Conservation (phyloP, 1,284 basidiomycete genomes). For the Ceratobasidium papillatum region DNA sequence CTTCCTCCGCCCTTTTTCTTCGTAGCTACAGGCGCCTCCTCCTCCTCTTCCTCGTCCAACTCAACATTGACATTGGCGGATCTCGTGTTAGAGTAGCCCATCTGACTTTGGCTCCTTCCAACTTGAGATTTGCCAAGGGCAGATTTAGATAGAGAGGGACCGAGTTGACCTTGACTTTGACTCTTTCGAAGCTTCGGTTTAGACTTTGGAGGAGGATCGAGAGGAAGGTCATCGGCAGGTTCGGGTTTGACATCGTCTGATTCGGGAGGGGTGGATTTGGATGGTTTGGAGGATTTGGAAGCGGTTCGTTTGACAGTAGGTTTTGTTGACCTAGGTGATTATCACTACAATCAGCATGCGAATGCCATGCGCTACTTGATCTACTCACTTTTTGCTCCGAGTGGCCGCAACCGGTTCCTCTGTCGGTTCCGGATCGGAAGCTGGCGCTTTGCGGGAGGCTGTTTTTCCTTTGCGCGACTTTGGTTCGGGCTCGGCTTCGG, state of each 20-base stretch:
- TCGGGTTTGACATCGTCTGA: not conserved
- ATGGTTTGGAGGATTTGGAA: constrained; percentile 16
- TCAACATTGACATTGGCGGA: not conserved
- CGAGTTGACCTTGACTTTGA: constrained; percentile 29
- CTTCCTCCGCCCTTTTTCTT: constrained; percentile 14
- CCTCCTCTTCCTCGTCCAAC: constrained; percentile 15
- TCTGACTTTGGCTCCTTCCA: constrained; percentile 35
- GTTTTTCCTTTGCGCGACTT: constrained; percentile 25
- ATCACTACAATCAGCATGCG: not conserved
- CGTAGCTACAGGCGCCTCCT: constrained; percentile 8
- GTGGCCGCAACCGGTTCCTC: not conserved
- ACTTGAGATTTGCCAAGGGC: not conserved
- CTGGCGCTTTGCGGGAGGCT: not conserved
- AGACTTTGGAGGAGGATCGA: not conserved
- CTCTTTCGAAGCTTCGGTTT: constrained; percentile 26
- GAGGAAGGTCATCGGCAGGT: constrained; percentile 7
- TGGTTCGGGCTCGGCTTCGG: constrained; percentile 22
- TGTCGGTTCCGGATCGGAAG: constrained; percentile 15
- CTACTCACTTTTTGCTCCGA: not conserved
- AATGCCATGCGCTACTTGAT: not conserved
- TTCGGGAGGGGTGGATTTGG: not conserved
- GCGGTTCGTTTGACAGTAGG: constrained; percentile 19
- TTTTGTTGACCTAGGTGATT: not conserved
- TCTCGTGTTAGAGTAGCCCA: constrained; percentile 14
- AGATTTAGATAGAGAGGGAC: not conserved